A percentile compares a stretch with the other conserved stretches of the same genome.
These are phyloP conservation scores for Dictyostelium firmibasis DNA, from an alignment of 78 protist species.

Conservation along the genomic window DNA sequence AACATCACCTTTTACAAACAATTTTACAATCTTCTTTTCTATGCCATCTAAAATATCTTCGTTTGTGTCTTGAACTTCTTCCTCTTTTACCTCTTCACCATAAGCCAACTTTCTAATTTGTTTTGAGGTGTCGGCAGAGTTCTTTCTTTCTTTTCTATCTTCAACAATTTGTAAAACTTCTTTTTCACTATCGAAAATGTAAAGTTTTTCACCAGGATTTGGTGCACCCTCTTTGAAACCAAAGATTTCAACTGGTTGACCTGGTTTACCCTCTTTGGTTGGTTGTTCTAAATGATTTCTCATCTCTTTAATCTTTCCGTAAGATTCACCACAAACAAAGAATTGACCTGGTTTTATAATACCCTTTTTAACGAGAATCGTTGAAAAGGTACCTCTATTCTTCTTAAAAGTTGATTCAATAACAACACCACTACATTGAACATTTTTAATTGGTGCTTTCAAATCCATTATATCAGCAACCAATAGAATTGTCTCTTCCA, in stretches of 20 bases:
- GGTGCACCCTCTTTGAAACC: conserved; percentile 47
- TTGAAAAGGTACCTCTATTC: conserved; percentile 55
- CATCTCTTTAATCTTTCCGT: conserved; percentile 68
- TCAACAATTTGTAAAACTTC: neutral
- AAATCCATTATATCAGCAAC: conserved; percentile 76
- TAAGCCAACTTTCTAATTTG: neutral
- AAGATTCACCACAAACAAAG: conserved; percentile 61
- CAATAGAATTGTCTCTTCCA: conserved; percentile 78
- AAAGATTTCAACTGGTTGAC: conserved; percentile 56
- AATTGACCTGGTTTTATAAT: conserved; percentile 26
- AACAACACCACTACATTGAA: conserved; percentile 13
- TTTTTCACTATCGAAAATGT: conserved; percentile 24
- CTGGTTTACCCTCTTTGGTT: conserved; percentile 37
- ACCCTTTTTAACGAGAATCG: conserved; percentile 60
- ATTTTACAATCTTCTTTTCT: neutral
- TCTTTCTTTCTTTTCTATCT: conserved; percentile 9
- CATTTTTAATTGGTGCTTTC: conserved; percentile 13
- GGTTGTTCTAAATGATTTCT: neutral
- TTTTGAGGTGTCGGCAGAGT: neutral
- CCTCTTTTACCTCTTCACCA: neutral
- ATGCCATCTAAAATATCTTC: neutral
- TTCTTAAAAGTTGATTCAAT: conserved; percentile 45
- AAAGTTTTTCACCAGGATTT: conserved; percentile 29
- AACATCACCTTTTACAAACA: conserved; percentile 64
- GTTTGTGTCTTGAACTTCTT: neutral